These are phyloP conservation scores for Pestalotiopsis sp. DNA, from an alignment of 2,329 filamentous ascomycete species.

Conservation along the genomic window DNA sequence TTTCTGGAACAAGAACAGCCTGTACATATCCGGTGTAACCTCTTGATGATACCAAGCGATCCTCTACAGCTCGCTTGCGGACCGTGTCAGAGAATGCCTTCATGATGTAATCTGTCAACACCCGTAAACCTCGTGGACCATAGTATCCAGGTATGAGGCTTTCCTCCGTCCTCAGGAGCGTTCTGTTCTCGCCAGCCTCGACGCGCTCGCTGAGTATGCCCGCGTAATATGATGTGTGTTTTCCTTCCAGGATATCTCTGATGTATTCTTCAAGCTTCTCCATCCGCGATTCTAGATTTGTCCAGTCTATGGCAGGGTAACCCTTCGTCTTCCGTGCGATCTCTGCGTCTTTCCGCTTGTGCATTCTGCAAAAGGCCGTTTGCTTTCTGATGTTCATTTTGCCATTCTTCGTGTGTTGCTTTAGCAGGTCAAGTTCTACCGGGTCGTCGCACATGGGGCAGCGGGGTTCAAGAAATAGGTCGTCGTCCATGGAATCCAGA, in stretches of 20 bases:
- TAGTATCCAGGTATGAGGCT: conserved; percentile 80
- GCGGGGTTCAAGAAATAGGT: conserved; percentile 19
- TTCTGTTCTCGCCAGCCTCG: conserved; percentile 59
- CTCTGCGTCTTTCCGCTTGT: conserved; percentile 58
- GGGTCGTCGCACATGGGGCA: conserved; percentile 71
- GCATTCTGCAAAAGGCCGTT: conserved; percentile 64
- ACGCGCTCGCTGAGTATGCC: conserved; percentile 57
- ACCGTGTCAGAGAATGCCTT: conserved; percentile 60
- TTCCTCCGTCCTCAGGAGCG: conserved; percentile 59
- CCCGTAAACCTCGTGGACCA: conserved; percentile 70
- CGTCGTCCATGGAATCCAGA: conserved; percentile 13
- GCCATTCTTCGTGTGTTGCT: conserved; percentile 49
- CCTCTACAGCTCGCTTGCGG: conserved; percentile 63
- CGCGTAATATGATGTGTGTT: conserved; percentile 60
- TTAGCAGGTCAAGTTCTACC: conserved; percentile 59
- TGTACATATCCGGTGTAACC: conserved; percentile 73
- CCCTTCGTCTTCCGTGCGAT: conserved; percentile 50
- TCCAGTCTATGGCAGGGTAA: conserved; percentile 77
- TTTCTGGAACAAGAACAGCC: conserved; percentile 76
- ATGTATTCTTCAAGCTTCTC: conserved; percentile 57
- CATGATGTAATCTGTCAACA: conserved; percentile 73
- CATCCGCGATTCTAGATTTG: conserved; percentile 60
- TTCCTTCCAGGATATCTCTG: conserved; percentile 60
- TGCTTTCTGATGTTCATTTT: conserved; percentile 61
- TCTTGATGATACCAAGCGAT: conserved; percentile 66